A percentile compares a stretch with the other conserved stretches of the same genome.
These are phyloP conservation scores for Middelhovenomyces tepae DNA, from an alignment of 805 yeast genomes.

Conservation along the genomic window DNA sequence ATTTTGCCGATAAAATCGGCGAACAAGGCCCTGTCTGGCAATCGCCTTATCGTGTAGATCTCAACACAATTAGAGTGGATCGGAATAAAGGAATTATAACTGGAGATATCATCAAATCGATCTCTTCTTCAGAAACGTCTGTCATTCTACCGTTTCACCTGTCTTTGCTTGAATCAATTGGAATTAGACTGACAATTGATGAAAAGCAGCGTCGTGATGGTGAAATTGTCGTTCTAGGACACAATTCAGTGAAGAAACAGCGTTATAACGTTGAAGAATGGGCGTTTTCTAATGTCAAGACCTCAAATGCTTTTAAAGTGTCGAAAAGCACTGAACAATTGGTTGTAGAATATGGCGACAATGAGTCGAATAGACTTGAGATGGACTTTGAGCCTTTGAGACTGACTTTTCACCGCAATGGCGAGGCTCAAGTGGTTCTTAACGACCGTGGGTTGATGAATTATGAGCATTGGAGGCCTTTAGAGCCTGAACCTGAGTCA, in stretches of 20 bases:
- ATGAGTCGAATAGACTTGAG: conserved; percentile 33
- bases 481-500: conserved; percentile 30
- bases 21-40: conserved; percentile 20
- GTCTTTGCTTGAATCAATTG: conserved; percentile 48
- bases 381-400: conserved; percentile 42
- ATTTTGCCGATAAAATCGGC: conserved; percentile 42
- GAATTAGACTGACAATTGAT: conserved; percentile 57
- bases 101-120: conserved; percentile 33
- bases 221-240: conserved; percentile 21
- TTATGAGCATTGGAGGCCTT: conserved; percentile 67
- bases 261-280: conserved; percentile 55
- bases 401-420: conserved; percentile 39
- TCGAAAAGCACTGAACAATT: background rate
- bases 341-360: conserved; percentile 29
- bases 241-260: conserved; percentile 29
- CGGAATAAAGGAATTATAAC: conserved; percentile 28
- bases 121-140: conserved; percentile 31
- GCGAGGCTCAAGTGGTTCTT: conserved; percentile 41
- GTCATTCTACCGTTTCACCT: conserved; percentile 49
- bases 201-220: conserved; percentile 41
- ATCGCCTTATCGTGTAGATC: conserved; percentile 36
- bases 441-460: conserved; percentile 69
- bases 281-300: conserved; percentile 36
- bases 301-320: conserved; percentile 11
- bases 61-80: conserved; percentile 23